Conservation (phyloP, 768 basidiomycete species). For the Boletus insuetus region DNA sequence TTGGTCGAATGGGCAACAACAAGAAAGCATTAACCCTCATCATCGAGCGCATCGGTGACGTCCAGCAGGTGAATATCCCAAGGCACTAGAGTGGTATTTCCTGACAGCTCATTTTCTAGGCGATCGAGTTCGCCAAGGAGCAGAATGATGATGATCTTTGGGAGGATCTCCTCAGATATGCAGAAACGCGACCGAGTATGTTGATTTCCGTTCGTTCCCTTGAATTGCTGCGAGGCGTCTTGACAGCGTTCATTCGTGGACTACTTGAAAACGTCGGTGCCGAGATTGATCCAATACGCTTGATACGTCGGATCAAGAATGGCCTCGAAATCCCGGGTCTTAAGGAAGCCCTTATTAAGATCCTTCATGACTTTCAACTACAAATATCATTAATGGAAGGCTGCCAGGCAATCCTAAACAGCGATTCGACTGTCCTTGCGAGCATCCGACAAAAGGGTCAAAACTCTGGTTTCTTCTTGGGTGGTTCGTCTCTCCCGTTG, state of each 20-base stretch:
- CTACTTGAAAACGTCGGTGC: constrained; percentile 94
- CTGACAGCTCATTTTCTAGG: constrained; percentile 41
- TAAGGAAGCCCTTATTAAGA: constrained; percentile 93
- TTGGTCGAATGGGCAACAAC: constrained; percentile 97
- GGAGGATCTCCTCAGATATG: constrained; percentile 94
- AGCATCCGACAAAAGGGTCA: constrained; percentile 70
- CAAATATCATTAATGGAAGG: constrained; percentile 93
- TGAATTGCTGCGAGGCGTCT: not conserved
- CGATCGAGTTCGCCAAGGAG: constrained; percentile 97
- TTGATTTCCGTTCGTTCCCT: not conserved
- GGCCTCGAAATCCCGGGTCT: constrained; percentile 95
- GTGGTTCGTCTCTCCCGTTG: constrained; percentile 46
- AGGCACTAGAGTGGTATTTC: not conserved
- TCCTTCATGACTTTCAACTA: constrained; percentile 92
- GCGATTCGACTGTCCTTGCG: constrained; percentile 76
- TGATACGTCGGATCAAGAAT: constrained; percentile 93
- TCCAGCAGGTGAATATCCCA: constrained; percentile 61
- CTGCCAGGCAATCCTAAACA: constrained; percentile 81
- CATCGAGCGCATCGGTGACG: constrained; percentile 92
- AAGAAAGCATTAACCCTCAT: constrained; percentile 92
- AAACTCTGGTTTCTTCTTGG: constrained; percentile 74
- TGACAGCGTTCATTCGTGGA: constrained; percentile 85
- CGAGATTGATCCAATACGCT: constrained; percentile 91
- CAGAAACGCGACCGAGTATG: constrained; percentile 87
- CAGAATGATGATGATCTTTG: constrained; percentile 96